Conservation (phyloP, 2,329 filamentous ascomycete genomes). For the Aspergillus sp. region DNA sequence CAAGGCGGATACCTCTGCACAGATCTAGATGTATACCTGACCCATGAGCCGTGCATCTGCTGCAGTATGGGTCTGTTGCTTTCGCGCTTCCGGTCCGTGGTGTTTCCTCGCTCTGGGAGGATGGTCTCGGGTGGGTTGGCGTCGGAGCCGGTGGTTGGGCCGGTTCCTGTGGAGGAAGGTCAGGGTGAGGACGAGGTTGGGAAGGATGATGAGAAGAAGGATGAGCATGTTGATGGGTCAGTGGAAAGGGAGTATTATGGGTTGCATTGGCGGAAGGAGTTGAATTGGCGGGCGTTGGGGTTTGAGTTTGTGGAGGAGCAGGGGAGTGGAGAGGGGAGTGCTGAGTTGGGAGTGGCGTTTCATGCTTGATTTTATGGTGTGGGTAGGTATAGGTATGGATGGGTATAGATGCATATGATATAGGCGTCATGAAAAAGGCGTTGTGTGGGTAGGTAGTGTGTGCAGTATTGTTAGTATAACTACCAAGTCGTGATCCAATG, state of each 20-base stretch:
- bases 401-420: background rate
- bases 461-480: background rate
- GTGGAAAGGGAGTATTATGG: conserved; percentile 52
- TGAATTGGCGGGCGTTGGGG: conserved; percentile 53
- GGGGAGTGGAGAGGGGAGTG: background rate
- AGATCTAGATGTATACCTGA: conserved; percentile 88
- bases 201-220: conserved; percentile 29
- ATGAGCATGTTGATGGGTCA: background rate
- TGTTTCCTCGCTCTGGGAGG: conserved; percentile 64
- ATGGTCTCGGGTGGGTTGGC: conserved; percentile 85
- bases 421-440: background rate
- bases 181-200: background rate
- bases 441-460: background rate
- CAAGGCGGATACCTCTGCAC: conserved; percentile 90
- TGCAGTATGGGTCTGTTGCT: conserved; percentile 96
- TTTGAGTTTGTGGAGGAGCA: conserved; percentile 47
- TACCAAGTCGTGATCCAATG: too few species aligned
- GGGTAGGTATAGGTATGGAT: background rate
- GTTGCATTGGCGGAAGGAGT: conserved; percentile 63
- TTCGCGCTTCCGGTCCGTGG: conserved; percentile 82
- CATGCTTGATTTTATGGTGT: conserved; percentile 20
- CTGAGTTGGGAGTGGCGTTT: conserved; percentile 19
- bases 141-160: conserved; percentile 58
- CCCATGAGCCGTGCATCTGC: conserved; percentile 94
- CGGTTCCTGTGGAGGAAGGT: conserved; percentile 16